phyloP scores from a whole-genome alignment of 768 basidiomycete species.

The Lanmaoa pseudosensibilis region DNA sequence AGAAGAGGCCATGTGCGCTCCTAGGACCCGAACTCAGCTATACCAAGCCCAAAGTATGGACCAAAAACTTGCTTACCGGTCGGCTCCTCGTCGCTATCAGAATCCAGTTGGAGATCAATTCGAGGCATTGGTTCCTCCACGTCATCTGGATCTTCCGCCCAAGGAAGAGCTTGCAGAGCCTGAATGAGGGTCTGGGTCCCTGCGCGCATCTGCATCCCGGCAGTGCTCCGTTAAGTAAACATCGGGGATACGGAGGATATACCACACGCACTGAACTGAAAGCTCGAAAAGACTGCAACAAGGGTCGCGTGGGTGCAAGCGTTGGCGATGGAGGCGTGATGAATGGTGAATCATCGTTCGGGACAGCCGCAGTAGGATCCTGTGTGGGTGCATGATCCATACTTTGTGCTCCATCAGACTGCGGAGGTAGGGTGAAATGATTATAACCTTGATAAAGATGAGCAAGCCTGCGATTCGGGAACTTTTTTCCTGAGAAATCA shows the following conservation, averaged over 20 bases:
- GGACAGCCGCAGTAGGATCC: slow-evolving; percentile 9
- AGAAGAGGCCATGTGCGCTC: slow-evolving; percentile 67
- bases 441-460: slow-evolving; percentile 11
- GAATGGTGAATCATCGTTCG: slow-evolving; percentile 60
- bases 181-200: slow-evolving; percentile 90
- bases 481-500: slow-evolving; percentile 28
- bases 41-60: background rate
- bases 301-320: slow-evolving; percentile 42
- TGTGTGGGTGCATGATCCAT: slow-evolving; percentile 4
- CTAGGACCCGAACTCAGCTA: slow-evolving; percentile 27
- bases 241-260: background rate
- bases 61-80: slow-evolving; percentile 35
- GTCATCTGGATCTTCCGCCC: slow-evolving; percentile 67
- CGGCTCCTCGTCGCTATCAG: slow-evolving; percentile 66
- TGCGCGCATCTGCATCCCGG: slow-evolving; percentile 65
- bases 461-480: slow-evolving; percentile 6
- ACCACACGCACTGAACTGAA: slow-evolving; percentile 62
- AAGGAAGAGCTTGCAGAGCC: slow-evolving; percentile 82
- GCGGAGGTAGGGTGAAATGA: slow-evolving; percentile 22
- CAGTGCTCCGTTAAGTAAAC: background rate
- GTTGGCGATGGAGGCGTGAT: slow-evolving; percentile 74
- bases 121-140: slow-evolving; percentile 58
- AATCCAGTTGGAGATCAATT: slow-evolving; percentile 41
- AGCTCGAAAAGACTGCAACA: slow-evolving; percentile 57
- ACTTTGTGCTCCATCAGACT: slow-evolving; percentile 14